Base-by-base conservation (phyloP, 768 basidiomycete genomes). In the Podaxis pistillaris region DNA sequence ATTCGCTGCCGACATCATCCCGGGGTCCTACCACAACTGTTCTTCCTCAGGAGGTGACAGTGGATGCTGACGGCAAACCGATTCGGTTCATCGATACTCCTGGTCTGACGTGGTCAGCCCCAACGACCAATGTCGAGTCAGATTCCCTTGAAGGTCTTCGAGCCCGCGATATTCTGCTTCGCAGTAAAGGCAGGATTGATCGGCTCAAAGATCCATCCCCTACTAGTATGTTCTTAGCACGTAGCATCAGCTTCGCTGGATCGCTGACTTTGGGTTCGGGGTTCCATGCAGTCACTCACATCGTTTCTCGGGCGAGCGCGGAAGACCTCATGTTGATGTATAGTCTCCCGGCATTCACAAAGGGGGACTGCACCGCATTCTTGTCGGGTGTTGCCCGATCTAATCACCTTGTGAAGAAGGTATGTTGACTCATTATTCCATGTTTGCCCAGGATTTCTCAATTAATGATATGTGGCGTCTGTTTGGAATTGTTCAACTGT, bases 321-420 rank as follows among this genome's bases (percentile, higher is more conserved):
- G 89, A 95, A 70, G 95, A 96, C 72, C 79, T 97, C 46, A 95
- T 96, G 91, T 75, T 96, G n/a, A 77, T 87, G 54, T 96, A 96
- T 77, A 87, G 83, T 66, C 78, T 94, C 13, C 91, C 95, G 2
- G 91, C 89, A 7, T 95, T 96, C 72, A 66, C 82, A 8, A 78
- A 79, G 50, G 87, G 89, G 2, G 86, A 95, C 68, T 71, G 82
- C 4, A 79, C 80, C 24, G 86, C 88, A 0, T 95, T 96, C 81
- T 79, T 97, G 40, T 80, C 86, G 26, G 86, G 86, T 51, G 75
- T 96, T 44, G 91, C 94, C 4, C 87, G 94, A 50, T 81, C 89
- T 13, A 82, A 85, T 59, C 86, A 87, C 50, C 79, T 94, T 47
- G 77, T 94, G 12, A 92, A 89, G 76, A 94, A 90, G 83, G 93